Conservation (phyloP, 2,329 filamentous ascomycete genomes). For the Rutstroemia sp. region DNA sequence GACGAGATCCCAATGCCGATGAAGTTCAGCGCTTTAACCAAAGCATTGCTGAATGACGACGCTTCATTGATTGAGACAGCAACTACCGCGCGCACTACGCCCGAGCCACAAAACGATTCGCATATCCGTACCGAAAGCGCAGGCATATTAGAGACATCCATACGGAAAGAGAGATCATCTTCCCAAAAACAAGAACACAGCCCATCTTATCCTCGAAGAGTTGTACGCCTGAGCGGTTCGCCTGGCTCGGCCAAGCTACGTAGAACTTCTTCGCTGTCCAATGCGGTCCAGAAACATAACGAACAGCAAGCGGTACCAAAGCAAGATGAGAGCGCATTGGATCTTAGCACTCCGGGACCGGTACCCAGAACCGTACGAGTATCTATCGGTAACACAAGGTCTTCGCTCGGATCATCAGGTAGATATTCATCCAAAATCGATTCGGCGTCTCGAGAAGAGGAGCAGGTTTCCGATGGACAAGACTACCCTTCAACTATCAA, state of each 20-base stretch:
- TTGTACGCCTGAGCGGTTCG: slow-evolving; percentile 29
- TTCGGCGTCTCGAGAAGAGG: slow-evolving; percentile 19
- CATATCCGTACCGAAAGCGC: slow-evolving; percentile 16
- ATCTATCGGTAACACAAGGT: slow-evolving; percentile 20
- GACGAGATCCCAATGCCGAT: slow-evolving; percentile 84
- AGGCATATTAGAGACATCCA: neutral
- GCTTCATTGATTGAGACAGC: slow-evolving; percentile 26
- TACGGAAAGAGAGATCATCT: slow-evolving; percentile 11
- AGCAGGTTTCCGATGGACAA: slow-evolving; percentile 17
- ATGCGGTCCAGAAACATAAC: slow-evolving; percentile 18
- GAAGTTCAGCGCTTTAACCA: slow-evolving; percentile 89
- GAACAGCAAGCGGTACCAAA: slow-evolving; percentile 18
- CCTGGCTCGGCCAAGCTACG: slow-evolving; percentile 23
- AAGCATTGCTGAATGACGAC: slow-evolving; percentile 67
- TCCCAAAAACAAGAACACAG: slow-evolving; percentile 18
- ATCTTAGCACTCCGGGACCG: slow-evolving; percentile 28
- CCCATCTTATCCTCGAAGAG: slow-evolving; percentile 22
- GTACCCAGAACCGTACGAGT: slow-evolving; percentile 25
- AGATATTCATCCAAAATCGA: slow-evolving; percentile 20
- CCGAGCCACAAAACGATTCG: slow-evolving; percentile 13
- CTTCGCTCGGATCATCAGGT: slow-evolving; percentile 25
- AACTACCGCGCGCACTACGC: slow-evolving; percentile 12
- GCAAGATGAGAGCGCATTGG: slow-evolving; percentile 22
- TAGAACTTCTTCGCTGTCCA: slow-evolving; percentile 25
- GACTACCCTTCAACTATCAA: slow-evolving; percentile 39